These are phyloP conservation scores for Ganoderma lucidum DNA, from an alignment of 1,284 basidiomycete genomes.

Conservation along the genomic window DNA sequence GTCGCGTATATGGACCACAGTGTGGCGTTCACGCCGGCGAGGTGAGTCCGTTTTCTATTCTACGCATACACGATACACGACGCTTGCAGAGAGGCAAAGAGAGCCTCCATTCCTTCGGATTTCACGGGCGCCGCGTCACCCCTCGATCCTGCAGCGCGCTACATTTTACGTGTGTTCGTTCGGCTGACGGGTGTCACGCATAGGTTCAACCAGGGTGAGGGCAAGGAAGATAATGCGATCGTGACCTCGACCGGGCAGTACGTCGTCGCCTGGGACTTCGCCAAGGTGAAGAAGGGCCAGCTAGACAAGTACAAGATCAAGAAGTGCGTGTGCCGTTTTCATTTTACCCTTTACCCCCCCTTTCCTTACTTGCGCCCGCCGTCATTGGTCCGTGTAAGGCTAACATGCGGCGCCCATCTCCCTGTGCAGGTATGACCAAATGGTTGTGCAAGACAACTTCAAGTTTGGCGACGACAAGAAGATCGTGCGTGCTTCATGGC, in stretches of 20 bases:
- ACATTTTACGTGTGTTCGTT: conserved; percentile 9
- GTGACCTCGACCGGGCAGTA: conserved; percentile 97
- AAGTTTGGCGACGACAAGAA: conserved; percentile 95
- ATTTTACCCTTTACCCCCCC: neutral
- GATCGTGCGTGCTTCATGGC: conserved; percentile 66
- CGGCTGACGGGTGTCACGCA: conserved; percentile 14
- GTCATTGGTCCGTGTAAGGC: conserved; percentile 19
- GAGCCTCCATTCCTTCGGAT: neutral
- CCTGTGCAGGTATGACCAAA: conserved; percentile 82
- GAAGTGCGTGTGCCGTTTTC: conserved; percentile 57
- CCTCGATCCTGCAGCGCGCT: neutral
- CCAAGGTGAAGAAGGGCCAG: conserved; percentile 91
- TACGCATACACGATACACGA: too few relatives aligned
- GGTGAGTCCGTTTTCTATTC: conserved; percentile 52
- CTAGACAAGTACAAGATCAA: conserved; percentile 96
- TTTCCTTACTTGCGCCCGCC: conserved; percentile 22
- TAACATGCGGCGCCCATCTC: too few relatives aligned
- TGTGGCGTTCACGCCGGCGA: conserved; percentile 92
- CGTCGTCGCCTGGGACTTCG: conserved; percentile 96
- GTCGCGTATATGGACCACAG: conserved; percentile 94
- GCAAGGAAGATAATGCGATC: conserved; percentile 92
- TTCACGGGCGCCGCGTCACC: neutral
- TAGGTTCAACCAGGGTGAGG: conserved; percentile 93
- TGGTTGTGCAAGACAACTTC: conserved; percentile 96
- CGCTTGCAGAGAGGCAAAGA: neutral